Percentiles rank a stretch among this genome's conserved stretches.
Evolutionary conservation across 768 basidiomycete species (phyloP).

Genomic region (Pisolithus marmoratus): DNA sequence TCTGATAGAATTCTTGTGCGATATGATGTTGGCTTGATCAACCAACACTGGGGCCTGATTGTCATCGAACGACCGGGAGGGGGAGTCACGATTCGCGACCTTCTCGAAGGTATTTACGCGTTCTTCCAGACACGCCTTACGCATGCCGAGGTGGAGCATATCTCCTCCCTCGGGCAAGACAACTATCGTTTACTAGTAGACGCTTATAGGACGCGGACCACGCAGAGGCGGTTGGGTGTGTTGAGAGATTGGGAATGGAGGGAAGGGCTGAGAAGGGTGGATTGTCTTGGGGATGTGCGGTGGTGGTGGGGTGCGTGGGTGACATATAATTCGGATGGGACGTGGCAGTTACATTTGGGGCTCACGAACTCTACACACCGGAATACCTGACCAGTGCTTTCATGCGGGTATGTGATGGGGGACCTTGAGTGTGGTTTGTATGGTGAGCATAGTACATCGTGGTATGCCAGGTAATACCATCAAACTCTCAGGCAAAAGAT

Average conservation of each 20-base stretch:
- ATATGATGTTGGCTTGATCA: slow-evolving; percentile 19
- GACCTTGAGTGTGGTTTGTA: too few species aligned
- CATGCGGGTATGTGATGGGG: too few species aligned
- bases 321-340: slow-evolving; percentile 23
- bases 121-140: slow-evolving; percentile 44
- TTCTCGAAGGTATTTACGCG: slow-evolving; percentile 43
- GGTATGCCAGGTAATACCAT: too few species aligned
- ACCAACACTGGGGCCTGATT: slow-evolving; percentile 45
- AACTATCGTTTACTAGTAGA: too few species aligned
- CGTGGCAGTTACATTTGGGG: slow-evolving; percentile 44
- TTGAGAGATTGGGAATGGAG: slow-evolving; percentile 28
- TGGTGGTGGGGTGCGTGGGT: slow-evolving; percentile 40
- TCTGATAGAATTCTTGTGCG: slow-evolving; percentile 18
- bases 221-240: neutral
- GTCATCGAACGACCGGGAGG: slow-evolving; percentile 26
- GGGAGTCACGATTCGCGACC: slow-evolving; percentile 36
- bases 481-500: too few species aligned
- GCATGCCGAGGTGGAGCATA: slow-evolving; percentile 18
- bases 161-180: slow-evolving; percentile 6
- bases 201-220: too few species aligned
- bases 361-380: slow-evolving; percentile 21
- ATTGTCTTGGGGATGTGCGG: slow-evolving; percentile 42
- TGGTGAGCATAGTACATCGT: too few species aligned
- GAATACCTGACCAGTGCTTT: neutral
- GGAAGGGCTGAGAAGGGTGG: slow-evolving; percentile 42